A percentile compares a stretch with the other conserved stretches of the same genome.
phyloP scores from a whole-genome alignment of 768 basidiomycete species.

The Boletus tylopilopsis region DNA sequence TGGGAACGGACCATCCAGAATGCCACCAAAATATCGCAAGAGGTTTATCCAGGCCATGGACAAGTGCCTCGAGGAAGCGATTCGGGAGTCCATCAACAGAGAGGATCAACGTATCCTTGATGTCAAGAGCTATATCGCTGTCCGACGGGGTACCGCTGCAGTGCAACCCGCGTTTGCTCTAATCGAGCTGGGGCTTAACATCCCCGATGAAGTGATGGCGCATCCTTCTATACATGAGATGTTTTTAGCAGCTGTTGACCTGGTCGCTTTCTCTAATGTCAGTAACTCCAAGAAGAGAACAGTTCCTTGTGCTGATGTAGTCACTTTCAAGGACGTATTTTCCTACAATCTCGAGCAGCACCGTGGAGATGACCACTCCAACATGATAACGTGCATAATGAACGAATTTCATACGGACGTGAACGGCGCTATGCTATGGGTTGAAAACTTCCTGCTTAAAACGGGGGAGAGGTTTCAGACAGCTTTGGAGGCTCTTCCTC shows the following conservation, averaged over 20 bases:
- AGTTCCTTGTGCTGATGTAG: neutral
- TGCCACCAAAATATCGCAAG: conserved; percentile 7
- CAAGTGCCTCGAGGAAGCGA: conserved; percentile 35
- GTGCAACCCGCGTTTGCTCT: conserved; percentile 38
- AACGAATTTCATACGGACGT: conserved; percentile 29
- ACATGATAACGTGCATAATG: conserved; percentile 51
- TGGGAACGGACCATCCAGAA: conserved; percentile 9
- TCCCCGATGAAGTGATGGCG: conserved; percentile 38
- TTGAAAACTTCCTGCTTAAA: conserved; percentile 1
- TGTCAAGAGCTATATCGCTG: conserved; percentile 38
- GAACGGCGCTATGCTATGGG: conserved; percentile 18
- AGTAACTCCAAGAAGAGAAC: conserved; percentile 4
- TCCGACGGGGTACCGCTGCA: conserved; percentile 40
- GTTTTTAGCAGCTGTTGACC: conserved; percentile 26
- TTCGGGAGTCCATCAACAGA: conserved; percentile 42
- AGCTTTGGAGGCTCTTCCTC: conserved; percentile 27
- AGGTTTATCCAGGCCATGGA: conserved; percentile 38
- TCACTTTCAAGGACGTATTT: conserved; percentile 22
- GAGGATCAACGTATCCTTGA: conserved; percentile 29
- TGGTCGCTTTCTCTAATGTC: conserved; percentile 27
- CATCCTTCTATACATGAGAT: conserved; percentile 37
- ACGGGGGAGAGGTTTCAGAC: conserved; percentile 5
- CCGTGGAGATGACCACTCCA: conserved; percentile 27
- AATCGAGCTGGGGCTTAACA: conserved; percentile 33
- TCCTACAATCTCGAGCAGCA: conserved; percentile 35